phyloP scores from a whole-genome alignment of 2,329 filamentous ascomycete species.

The Byssothecium circinans region DNA sequence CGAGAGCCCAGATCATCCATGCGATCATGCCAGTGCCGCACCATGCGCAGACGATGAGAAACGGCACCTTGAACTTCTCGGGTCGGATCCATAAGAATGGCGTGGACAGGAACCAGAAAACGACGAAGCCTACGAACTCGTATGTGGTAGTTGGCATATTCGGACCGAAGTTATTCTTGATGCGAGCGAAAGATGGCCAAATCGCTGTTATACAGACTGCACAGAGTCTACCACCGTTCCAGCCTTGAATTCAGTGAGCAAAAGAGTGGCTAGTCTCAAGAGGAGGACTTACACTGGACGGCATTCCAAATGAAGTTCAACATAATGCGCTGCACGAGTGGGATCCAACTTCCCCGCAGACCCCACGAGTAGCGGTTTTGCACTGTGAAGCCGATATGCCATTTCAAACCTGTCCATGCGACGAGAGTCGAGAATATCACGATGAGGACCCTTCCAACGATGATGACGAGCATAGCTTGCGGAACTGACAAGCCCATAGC shows the following conservation, averaged over 20 bases:
- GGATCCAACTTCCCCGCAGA: conserved; percentile 53
- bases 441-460: conserved; percentile 49
- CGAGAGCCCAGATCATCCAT: conserved; percentile 53
- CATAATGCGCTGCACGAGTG: conserved; percentile 51
- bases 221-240: conserved; percentile 39
- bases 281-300: conserved; percentile 50
- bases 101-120: conserved; percentile 40
- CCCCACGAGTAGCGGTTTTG: conserved; percentile 57
- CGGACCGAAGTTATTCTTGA: conserved; percentile 36
- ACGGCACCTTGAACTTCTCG: conserved; percentile 54
- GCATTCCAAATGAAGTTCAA: conserved; percentile 57
- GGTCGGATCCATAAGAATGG: conserved; percentile 55
- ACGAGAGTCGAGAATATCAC: conserved; percentile 49
- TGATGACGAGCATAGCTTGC: conserved; percentile 53
- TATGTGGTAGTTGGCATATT: conserved; percentile 40
- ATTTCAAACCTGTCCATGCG: conserved; percentile 52
- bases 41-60: conserved; percentile 49
- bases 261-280: no score
- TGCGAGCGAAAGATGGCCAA: conserved; percentile 41
- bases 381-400: conserved; percentile 55
- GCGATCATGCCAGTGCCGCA: conserved; percentile 51
- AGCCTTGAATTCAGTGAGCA: no score
- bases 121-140: conserved; percentile 39
- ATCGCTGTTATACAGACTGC: conserved; percentile 42
- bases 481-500: conserved; percentile 52